Evolutionary conservation across 2,329 filamentous ascomycete genomes (phyloP).

Genomic region (Biscogniauxia mediterranea): DNA sequence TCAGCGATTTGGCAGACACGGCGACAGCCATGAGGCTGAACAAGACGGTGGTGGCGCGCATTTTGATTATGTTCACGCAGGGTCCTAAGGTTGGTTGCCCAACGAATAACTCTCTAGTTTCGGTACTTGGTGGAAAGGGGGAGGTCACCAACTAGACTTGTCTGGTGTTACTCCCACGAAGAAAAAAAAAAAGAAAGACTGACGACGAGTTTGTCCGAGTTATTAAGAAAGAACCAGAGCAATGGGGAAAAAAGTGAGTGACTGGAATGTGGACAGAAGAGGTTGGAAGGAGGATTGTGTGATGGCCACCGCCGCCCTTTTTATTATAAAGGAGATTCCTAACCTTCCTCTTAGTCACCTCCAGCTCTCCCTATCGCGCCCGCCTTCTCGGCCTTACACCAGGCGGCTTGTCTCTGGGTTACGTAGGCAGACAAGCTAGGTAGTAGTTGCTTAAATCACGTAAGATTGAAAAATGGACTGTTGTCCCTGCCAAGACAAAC

Average conservation of each 20-base stretch:
- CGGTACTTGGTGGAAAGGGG: no score
- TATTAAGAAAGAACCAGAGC: not conserved
- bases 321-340: not conserved
- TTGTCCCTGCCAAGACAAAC: constrained; percentile 24
- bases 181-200: not conserved
- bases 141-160: no score
- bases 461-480: not conserved
- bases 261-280: not conserved
- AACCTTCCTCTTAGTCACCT: no score
- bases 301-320: not conserved
- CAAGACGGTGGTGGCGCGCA: constrained; percentile 19
- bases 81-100: not conserved
- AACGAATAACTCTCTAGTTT: not conserved
- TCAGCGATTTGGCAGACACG: constrained; percentile 23
- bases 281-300: not conserved
- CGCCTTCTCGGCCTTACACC: not conserved
- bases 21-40: constrained; percentile 23
- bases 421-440: not conserved
- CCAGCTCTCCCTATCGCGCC: not conserved
- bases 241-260: not conserved
- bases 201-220: not conserved
- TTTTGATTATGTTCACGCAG: constrained; percentile 7
- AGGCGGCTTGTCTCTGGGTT: not conserved
- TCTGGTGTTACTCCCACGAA: not conserved
- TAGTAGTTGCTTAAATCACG: constrained; percentile 1